Conservation (phyloP, 345 rosid species). For the Lagerstroemia speciosa region DNA sequence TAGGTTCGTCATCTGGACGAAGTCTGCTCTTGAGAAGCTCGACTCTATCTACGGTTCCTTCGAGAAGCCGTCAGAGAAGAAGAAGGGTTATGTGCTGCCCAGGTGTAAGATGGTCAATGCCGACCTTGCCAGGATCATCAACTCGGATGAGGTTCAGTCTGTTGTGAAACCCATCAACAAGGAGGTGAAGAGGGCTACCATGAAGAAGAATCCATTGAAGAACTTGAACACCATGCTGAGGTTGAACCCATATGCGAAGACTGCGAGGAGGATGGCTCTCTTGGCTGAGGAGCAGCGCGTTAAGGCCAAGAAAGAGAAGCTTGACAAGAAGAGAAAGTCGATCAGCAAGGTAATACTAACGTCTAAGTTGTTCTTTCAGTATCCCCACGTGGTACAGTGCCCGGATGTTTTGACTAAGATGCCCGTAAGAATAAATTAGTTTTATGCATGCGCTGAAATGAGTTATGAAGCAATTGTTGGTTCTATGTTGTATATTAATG, state of each 20-base stretch:
- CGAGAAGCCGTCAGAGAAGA: conserved; percentile 73
- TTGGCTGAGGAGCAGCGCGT: conserved; percentile 90
- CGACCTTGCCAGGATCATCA: conserved; percentile 82
- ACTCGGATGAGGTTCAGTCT: conserved; percentile 91
- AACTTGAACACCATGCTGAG: conserved; percentile 70
- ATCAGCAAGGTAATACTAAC: conserved; percentile 50
- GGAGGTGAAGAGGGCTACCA: conserved; percentile 57
- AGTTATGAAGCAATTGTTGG: neutral
- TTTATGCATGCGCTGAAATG: neutral
- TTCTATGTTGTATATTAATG: neutral
- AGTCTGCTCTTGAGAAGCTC: conserved; percentile 83
- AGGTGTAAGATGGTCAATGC: conserved; percentile 92
- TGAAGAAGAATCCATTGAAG: conserved; percentile 96
- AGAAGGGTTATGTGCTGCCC: conserved; percentile 88
- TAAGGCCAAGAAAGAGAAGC: conserved; percentile 95
- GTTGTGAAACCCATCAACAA: conserved; percentile 77
- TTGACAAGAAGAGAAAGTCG: conserved; percentile 71
- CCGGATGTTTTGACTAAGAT: no score
- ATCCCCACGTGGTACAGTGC: no score
- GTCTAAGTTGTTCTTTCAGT: no score
- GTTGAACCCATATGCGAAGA: conserved; percentile 91
- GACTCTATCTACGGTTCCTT: conserved; percentile 84
- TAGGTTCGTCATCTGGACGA: conserved; percentile 89
- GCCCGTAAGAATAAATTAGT: neutral
- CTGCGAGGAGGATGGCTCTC: conserved; percentile 88